Evolutionary conservation across 164 flowering plant species (phyloP).

Genomic region (Brasenia schreberi): DNA sequence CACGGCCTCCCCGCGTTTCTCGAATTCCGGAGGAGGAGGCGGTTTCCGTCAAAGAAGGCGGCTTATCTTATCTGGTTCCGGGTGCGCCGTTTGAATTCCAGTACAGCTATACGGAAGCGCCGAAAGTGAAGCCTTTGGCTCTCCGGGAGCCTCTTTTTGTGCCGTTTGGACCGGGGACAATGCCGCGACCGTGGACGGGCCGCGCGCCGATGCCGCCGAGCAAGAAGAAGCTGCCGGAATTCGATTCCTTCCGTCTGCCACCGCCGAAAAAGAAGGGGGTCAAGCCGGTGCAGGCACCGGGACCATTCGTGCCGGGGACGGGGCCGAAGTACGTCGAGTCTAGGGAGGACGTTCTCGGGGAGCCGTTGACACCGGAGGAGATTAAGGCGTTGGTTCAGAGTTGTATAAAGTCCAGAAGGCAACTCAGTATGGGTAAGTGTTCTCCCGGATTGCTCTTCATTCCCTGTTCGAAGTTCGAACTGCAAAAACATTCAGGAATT

Average conservation of each 20-base stretch:
- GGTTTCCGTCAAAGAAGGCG: not conserved
- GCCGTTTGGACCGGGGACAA: constrained; percentile 11
- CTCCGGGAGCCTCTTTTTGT: constrained; percentile 7
- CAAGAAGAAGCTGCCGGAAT: constrained; percentile 9
- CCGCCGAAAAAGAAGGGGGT: constrained; percentile 61
- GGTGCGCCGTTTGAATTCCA: constrained; percentile 13
- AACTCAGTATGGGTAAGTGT: constrained; percentile 12
- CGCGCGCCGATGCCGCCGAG: constrained; percentile 8
- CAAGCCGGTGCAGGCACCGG: constrained; percentile 82
- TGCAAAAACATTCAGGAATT: too few species aligned
- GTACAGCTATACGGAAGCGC: constrained; percentile 14
- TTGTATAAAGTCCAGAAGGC: constrained; percentile 8
- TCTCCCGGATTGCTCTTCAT: not conserved
- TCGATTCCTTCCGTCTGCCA: constrained; percentile 9
- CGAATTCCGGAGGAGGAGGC: not conserved
- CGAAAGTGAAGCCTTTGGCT: constrained; percentile 10
- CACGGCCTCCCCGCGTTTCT: not conserved
- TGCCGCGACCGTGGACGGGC: constrained; percentile 15
- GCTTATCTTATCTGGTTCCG: constrained; percentile 4
- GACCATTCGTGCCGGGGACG: constrained; percentile 66
- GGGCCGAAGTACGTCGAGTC: constrained; percentile 26
- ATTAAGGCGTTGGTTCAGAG: constrained; percentile 7
- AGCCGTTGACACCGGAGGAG: constrained; percentile 63
- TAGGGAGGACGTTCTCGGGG: constrained; percentile 47
- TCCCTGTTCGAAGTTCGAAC: not conserved